Conservation (phyloP, 768 basidiomycete species). For the Tephrocybe sp. region DNA sequence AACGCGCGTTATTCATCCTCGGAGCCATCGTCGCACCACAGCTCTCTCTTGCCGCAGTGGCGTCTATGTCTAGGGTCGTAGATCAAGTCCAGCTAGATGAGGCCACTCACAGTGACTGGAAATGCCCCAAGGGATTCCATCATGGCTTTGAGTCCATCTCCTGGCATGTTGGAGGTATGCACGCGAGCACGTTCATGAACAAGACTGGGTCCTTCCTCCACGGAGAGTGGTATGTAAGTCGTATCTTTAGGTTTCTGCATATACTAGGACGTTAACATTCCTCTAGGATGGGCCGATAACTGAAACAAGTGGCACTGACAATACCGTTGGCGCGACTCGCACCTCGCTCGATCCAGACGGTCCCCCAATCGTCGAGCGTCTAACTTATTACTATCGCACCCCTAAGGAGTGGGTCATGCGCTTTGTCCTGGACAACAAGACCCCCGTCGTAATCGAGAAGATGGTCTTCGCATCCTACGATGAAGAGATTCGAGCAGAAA, state of each 20-base stretch:
- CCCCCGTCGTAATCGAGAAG: not conserved
- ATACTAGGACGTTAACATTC: not conserved
- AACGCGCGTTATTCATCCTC: too few relatives aligned
- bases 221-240: constrained; percentile 12
- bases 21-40: not conserved
- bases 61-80: not conserved
- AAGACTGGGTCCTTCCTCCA: constrained; percentile 9
- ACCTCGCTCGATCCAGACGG: not conserved
- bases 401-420: constrained; percentile 1
- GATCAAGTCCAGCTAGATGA: not conserved
- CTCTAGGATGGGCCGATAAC: constrained; percentile 6
- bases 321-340: constrained; percentile 8
- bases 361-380: constrained; percentile 3
- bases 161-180: constrained; percentile 2
- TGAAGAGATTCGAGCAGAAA: constrained; percentile 9
- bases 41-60: not conserved
- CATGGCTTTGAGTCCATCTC: constrained; percentile 3
- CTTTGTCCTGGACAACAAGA: not conserved
- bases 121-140: not conserved
- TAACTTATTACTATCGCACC: not conserved
- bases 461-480: constrained; percentile 1
- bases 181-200: not conserved
- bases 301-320: constrained; percentile 12
- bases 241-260: not conserved
- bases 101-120: not conserved